Base-by-base conservation (phyloP, 441 rosid species). In the Oxalis stricta region DNA sequence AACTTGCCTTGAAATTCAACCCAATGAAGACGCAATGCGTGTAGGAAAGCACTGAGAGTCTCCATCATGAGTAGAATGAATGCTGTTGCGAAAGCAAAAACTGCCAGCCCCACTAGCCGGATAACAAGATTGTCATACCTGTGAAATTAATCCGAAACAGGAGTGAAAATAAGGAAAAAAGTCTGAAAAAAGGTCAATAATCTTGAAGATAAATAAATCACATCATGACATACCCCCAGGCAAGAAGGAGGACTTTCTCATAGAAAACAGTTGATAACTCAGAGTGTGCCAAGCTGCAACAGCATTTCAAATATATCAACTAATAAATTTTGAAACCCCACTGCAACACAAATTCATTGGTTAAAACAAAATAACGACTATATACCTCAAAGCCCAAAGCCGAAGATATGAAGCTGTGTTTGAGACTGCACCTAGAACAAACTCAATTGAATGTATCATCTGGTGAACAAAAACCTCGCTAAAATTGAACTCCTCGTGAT, bases 11-110 rank as follows among this genome's bases (percentile, higher is more conserved):
- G 94, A 59, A 84, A 92, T 39, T 92, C 99, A 23, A 92, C 94
- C 99, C 99, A 92, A 40, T 92, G 99, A 56, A 92, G 99, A 72
- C 99, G 96, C 75, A 92, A 47, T 13, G 99, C 95, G 18, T 92
- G 99, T 15, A 92, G 79, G 68, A 92, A 92, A 20, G 99, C 99
- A 44, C 99, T 92, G 30, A 92, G 86, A 1, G 94, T 75, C 69
- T 92, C 99, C 99, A 92, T 92, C 88, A 87, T 81, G 28, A 92
- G 81, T 30, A 92, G 76, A 64, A 92, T 75, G 75, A 84, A 84
- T 38, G 84, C 84, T 5, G 99, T 92, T 24, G 99, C 99, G 51
- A 86, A 84, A 18, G 92, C 81, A 61, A 92, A 92, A 46, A 92
- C 94, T 1, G 69, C 82, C 41, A 92, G 55, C 52, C 99, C 97